Conservation (phyloP, 352 stramenopile species). For the Aphanomyces euteiches region DNA sequence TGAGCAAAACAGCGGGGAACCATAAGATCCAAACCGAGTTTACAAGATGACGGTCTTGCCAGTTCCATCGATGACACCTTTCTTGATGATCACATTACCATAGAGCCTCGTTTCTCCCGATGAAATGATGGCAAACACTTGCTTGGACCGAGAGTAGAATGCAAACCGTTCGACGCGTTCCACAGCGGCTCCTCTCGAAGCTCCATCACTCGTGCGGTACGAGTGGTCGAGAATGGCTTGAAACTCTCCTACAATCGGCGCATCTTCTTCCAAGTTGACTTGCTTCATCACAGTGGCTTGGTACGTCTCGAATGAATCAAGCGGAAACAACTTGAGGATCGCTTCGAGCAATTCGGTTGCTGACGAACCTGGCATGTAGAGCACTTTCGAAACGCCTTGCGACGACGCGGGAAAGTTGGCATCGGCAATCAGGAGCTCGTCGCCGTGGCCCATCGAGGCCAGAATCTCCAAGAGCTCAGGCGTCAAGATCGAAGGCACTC, state of each 20-base stretch:
- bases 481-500: constrained; percentile 43
- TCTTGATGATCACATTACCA: constrained; percentile 44
- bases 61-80: constrained; percentile 43
- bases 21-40: background rate
- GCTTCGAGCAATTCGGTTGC: constrained; percentile 35
- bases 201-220: constrained; percentile 27
- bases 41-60: constrained; percentile 42
- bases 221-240: background rate
- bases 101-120: constrained; percentile 44
- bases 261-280: constrained; percentile 30
- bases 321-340: constrained; percentile 40
- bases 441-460: constrained; percentile 44
- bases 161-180: constrained; percentile 38
- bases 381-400: constrained; percentile 10
- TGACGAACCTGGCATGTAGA: constrained; percentile 22
- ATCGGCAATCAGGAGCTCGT: constrained; percentile 42
- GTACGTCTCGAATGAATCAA: constrained; percentile 44
- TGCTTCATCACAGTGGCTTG: constrained; percentile 35
- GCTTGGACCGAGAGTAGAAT: constrained; percentile 44
- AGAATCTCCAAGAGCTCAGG: constrained; percentile 43
- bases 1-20: too few species aligned
- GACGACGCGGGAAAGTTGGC: constrained; percentile 45
- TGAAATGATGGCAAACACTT: constrained; percentile 45
- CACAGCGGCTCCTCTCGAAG: constrained; percentile 28
- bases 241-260: constrained; percentile 22